Conservation (phyloP, 768 basidiomycete species). For the Erythrobasidium yunnanense region DNA sequence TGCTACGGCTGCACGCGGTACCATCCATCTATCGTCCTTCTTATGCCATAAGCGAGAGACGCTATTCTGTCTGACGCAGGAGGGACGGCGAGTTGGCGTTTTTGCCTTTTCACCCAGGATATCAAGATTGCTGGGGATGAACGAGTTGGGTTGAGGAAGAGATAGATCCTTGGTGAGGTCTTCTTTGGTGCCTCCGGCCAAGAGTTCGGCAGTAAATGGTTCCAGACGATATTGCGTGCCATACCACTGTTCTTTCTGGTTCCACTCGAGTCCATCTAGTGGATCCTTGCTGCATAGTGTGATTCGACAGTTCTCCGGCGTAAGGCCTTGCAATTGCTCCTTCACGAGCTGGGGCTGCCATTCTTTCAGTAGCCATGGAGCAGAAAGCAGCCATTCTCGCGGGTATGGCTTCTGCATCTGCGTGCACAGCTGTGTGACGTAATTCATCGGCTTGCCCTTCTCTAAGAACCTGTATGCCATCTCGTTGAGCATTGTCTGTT, state of each 20-base stretch:
- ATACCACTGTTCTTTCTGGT: conserved; percentile 71
- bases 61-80: conserved; percentile 60
- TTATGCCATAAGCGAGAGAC: conserved; percentile 82
- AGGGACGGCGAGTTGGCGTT: conserved; percentile 64
- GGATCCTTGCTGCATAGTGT: conserved; percentile 69
- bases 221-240: conserved; percentile 71
- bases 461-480: conserved; percentile 79
- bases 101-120: conserved; percentile 54
- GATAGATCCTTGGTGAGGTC: conserved; percentile 58
- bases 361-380: conserved; percentile 58
- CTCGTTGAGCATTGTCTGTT: conserved; percentile 58
- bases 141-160: conserved; percentile 76
- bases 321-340: conserved; percentile 54
- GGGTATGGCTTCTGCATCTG: conserved; percentile 71
- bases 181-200: conserved; percentile 49
- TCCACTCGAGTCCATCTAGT: conserved; percentile 49
- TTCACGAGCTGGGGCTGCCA: conserved; percentile 59
- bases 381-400: conserved; percentile 61
- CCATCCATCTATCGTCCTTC: conserved; percentile 93
- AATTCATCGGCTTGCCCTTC: conserved; percentile 65
- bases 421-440: conserved; percentile 64
- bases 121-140: conserved; percentile 75
- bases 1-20: conserved; percentile 71
- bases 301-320: conserved; percentile 54
- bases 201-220: conserved; percentile 43